A percentile compares a stretch with the other conserved stretches of the same genome.
phyloP scores from a whole-genome alignment of 2,329 filamentous ascomycete species.

The Colletotrichum noveboracense region DNA sequence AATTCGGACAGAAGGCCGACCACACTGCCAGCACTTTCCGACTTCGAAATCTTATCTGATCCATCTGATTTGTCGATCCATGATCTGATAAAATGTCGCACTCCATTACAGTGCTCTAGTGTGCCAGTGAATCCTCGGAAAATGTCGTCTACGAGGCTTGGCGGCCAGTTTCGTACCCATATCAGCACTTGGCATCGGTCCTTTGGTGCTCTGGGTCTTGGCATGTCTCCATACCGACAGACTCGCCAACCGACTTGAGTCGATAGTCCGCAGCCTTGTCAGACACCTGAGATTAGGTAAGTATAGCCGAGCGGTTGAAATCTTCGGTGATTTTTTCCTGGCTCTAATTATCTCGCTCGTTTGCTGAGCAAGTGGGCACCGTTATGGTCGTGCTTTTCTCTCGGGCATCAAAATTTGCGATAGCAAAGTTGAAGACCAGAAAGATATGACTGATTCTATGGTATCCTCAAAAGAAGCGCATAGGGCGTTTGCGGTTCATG shows the following conservation, averaged over 20 bases:
- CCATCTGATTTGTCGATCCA: neutral
- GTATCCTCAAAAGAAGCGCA: neutral
- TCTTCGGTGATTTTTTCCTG: neutral
- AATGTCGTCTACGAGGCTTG: neutral
- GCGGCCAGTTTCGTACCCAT: neutral
- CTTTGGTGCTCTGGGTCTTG: neutral
- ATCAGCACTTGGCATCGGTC: neutral
- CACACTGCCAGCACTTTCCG: neutral
- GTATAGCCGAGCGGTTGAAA: neutral
- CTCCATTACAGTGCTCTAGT: neutral
- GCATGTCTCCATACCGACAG: neutral
- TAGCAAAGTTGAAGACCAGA: neutral
- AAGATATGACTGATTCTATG: neutral
- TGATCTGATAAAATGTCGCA: slow-evolving; percentile 5
- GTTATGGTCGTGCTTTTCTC: neutral
- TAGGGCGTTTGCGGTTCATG: neutral
- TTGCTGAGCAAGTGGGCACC: neutral
- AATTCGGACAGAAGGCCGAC: neutral
- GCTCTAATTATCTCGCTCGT: neutral
- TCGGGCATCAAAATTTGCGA: neutral
- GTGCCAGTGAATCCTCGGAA: neutral
- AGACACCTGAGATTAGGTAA: neutral
- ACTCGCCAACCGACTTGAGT: neutral
- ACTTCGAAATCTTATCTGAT: neutral
- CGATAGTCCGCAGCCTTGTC: neutral